Base-by-base conservation (phyloP, 148 eudicot genomes). In the Nepenthes mirabilis region DNA sequence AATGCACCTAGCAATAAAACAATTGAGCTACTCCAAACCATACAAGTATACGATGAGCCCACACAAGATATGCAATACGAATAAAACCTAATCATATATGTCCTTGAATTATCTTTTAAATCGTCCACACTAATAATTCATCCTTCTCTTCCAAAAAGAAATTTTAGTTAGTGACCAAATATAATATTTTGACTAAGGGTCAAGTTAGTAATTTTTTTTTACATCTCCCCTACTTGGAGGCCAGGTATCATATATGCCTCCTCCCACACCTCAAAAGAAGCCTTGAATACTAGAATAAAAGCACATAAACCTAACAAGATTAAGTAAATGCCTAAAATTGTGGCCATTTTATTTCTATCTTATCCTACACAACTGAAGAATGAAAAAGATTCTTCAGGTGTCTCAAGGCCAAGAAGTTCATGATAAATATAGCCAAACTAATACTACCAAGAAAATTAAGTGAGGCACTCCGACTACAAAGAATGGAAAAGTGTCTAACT, bases 11-110 rank as follows among this genome's bases (percentile, higher is more conserved):
- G 55, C 59, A 40, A 55, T 55, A 64, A 64, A 52, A 64, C 56
- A 64, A 54, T 50, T 64, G 55, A 55, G 60, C 60, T 40, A 55
- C 60, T 43, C 68, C 35, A 54, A 1, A 64, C 59, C 49, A 64
- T 64, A 64, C 37, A 64, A 64, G 68, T 53, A 60, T 56, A 13
- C 36, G 59, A 43, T 14, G 43, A 57, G 59, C 23, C 23, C 23
- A 23, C 23, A 23, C 23, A 23, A 23, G 23, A 23, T 23, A 23
- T 23, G 23, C 23, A 5, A 52, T 52, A 52, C 0, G 12, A 52
- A 52, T 52, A 13, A 13, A 52, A 52, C 55, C 55, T 52, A 52
- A 52, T 52, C 55, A 10, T 52, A 11, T 23, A 23, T 23, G 23
- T 23, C 23, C 23, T 23, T 0, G 0, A 23, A 23, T 23, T 52